Evolutionary conservation across 176 grass and related monocot genomes (phyloP).

Genomic region (Phoenix roebelenii): DNA sequence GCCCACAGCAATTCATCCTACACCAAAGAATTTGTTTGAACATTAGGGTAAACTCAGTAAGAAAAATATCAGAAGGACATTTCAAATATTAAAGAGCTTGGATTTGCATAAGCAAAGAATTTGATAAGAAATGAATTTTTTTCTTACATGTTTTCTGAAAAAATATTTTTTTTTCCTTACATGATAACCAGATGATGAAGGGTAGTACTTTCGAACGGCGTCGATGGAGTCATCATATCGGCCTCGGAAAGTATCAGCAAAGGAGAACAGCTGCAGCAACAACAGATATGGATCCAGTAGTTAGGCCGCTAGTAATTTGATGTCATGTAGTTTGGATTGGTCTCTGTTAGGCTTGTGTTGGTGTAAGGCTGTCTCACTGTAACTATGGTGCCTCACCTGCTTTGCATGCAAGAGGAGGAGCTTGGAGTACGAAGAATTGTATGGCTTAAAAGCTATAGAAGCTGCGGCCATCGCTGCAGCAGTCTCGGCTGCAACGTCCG

Average conservation of each 20-base stretch:
- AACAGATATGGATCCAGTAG: too few species aligned
- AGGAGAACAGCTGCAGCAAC: constrained; percentile 53
- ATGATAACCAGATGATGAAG: constrained; percentile 50
- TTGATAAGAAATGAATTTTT: too few species aligned
- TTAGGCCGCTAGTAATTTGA: too few species aligned
- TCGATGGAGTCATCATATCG: constrained; percentile 52
- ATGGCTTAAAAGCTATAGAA: constrained; percentile 53
- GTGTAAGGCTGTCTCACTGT: too few species aligned
- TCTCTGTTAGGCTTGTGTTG: too few species aligned
- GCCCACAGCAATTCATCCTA: constrained; percentile 91
- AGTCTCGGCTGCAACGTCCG: constrained; percentile 65
- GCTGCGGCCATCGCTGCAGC: constrained; percentile 70
- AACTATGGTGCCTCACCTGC: constrained; percentile 24
- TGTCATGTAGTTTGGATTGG: too few species aligned
- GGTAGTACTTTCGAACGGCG: constrained; percentile 79
- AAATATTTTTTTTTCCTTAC: constrained; percentile 15
- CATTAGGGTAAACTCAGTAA: too few species aligned
- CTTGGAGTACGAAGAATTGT: constrained; percentile 63
- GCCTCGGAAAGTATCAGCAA: constrained; percentile 73
- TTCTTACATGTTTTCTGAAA: not conserved
- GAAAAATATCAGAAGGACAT: too few species aligned
- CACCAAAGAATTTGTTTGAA: not conserved
- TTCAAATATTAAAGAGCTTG: too few species aligned
- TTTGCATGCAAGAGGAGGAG: constrained; percentile 67
- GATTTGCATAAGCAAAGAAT: too few species aligned